Evolutionary conservation across 2,329 filamentous ascomycete species (phyloP), one percentile per base, ranked within the genome.

Genomic region (Cordyceps javanica): DNA sequence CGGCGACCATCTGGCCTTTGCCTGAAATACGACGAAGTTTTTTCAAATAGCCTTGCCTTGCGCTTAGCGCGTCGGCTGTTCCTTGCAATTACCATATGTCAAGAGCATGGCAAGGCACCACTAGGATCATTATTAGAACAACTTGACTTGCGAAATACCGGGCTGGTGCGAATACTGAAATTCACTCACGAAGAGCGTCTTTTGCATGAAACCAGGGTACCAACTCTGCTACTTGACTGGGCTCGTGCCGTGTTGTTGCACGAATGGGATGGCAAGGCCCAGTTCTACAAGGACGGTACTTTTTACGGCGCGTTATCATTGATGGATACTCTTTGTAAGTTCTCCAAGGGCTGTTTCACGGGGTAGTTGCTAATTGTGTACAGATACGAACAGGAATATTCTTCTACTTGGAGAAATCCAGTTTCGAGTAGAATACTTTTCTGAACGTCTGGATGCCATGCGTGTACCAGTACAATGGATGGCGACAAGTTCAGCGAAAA

Each of bases 271-370:
- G 89, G 90, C 0, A 82, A 82, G 56, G 81, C 89, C 1, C 81
- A 86, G 44, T 81, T 96, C 53, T 77, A 83, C 2, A 85, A 82
- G 56, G 86, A 88, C 65, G 84, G 87, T 30, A 79, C 88, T 14
- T 87, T 91, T 60, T 89, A 90, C 14, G 88, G 90, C 54, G 90
- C 91, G 8, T 73, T 97, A 41, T 83, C 86, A 49, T 79, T 95
- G 30, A 82, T 96, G 48, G 77, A 82, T 30, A 81, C 85, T 25
- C 81, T 96, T 69, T 87, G 90, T 88, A 77, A 80, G 84, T 79
- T 25, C 32, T 39, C 2, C 23, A 2, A 19, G 2, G 41, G 11
- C 14, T 21, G 16, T n/a, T n/a, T n/a, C n/a, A n/a, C n/a, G n/a
- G n/a, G 25, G 16, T 51, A 7, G 9, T 23, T 55, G 39, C 62